Base-by-base conservation (phyloP, 2,329 filamentous ascomycete genomes). In the Colletotrichum tropicicola region DNA sequence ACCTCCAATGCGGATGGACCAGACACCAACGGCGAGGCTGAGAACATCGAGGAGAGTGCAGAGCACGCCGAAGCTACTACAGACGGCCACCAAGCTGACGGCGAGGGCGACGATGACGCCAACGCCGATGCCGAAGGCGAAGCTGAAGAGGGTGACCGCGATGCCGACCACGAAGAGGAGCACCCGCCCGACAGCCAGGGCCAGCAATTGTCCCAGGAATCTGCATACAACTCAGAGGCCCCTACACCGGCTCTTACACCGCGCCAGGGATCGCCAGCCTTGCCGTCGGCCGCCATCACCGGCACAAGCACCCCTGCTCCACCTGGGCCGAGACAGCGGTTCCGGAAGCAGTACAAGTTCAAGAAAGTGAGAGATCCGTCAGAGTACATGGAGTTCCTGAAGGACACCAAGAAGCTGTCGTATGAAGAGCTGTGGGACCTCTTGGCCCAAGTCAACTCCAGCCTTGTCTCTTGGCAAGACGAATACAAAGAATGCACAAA, bases 401-500 rank as follows among this genome's bases (percentile, higher is more conserved):
- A 86, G 57, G 79, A 86, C 60, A 78, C 79, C 68, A 83, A 87
- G 66, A 77, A 83, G 9, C 80, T 88, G 73, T 72, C 79, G 2
- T 79, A 77, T 1, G 75, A 75, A 5, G 82, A 86, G 15, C 73
- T 88, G 7, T 83, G 79, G 37, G 74, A 77, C 28, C 73, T 79
- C 7, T 69, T 86, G 5, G 78, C 82, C 9, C 78, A 80, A 27
- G 75, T 82, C 55, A 83, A 82, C 62, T 69, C 80, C 23, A 78
- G 80, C 3, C 70, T 89, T 53, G 73, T 77, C n/a, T 76, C 82
- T 19, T 88, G 83, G 79, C 84, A 89, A 68, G 72, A 79, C 1
- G 87, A 89, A 70, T 89, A 80, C 75, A 79, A 78, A n/a, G 75
- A 79, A 2, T 74, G 86, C 2, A 80, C 80, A 32, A 82, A 81